These are phyloP conservation scores for Trichoderma harzianum DNA, from an alignment of 2,329 filamentous ascomycete genomes.

Conservation along the genomic window DNA sequence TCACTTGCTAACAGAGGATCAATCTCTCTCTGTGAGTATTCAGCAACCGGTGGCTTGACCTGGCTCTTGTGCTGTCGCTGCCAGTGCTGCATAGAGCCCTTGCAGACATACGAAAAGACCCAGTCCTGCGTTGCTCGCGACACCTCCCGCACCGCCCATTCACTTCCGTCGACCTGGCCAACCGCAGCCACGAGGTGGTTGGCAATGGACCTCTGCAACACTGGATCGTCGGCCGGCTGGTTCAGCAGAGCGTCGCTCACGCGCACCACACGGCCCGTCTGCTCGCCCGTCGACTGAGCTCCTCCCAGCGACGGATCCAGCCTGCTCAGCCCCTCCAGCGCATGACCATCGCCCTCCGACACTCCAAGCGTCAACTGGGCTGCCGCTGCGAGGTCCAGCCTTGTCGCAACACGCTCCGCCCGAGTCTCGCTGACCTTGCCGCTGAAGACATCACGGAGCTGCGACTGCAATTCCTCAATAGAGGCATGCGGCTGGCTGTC, in stretches of 20 bases:
- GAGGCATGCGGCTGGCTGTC: constrained; percentile 31
- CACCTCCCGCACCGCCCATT: constrained; percentile 46
- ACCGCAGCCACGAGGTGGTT: constrained; percentile 46
- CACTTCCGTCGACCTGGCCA: constrained; percentile 44
- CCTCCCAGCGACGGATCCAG: constrained; percentile 36
- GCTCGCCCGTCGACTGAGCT: constrained; percentile 23
- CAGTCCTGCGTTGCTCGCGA: constrained; percentile 47
- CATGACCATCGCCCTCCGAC: constrained; percentile 36
- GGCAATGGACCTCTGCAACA: constrained; percentile 47
- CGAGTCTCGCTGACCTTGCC: constrained; percentile 45
- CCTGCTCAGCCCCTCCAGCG: constrained; percentile 31
- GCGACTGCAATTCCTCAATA: constrained; percentile 44
- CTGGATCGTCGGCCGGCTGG: constrained; percentile 48
- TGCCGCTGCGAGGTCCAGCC: constrained; percentile 45
- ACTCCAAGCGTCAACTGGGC: constrained; percentile 42
- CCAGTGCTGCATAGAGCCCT: constrained; percentile 51
- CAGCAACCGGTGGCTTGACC: constrained; percentile 42
- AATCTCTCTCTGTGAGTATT: constrained; percentile 47
- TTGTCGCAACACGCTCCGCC: constrained; percentile 48
- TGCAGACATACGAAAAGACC: constrained; percentile 53
- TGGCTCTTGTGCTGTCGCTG: constrained; percentile 43
- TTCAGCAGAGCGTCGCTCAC: constrained; percentile 46
- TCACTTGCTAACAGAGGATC: constrained; percentile 46
- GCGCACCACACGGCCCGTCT: constrained; percentile 38
- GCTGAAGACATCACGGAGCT: constrained; percentile 41